These are phyloP conservation scores for Pythium brachiatum DNA, from an alignment of 352 stramenopile species.

Conservation along the genomic window DNA sequence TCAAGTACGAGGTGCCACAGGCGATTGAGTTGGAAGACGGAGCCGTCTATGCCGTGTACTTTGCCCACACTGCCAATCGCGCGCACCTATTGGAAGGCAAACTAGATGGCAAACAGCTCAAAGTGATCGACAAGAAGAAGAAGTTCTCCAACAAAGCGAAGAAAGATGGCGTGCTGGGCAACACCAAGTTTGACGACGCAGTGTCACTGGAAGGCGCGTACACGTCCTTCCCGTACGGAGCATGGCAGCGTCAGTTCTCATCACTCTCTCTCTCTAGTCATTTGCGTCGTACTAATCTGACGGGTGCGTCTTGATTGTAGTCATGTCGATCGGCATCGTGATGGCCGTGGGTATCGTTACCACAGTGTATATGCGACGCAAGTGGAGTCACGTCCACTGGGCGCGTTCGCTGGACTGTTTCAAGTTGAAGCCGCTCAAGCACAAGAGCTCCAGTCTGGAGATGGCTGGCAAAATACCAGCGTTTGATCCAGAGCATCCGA, in stretches of 20 bases:
- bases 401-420: slow-evolving; percentile 9
- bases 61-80: slow-evolving; percentile 59
- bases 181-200: slow-evolving; percentile 30
- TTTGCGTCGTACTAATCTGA: not conserved
- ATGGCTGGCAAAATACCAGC: not conserved
- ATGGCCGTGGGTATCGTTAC: slow-evolving; percentile 46
- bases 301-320: slow-evolving; percentile 25
- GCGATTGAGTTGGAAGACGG: slow-evolving; percentile 11
- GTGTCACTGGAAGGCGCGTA: slow-evolving; percentile 29
- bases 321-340: slow-evolving; percentile 49
- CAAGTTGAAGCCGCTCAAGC: slow-evolving; percentile 7
- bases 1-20: slow-evolving; percentile 19
- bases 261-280: not conserved
- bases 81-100: slow-evolving; percentile 49
- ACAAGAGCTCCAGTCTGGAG: slow-evolving; percentile 9
- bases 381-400: slow-evolving; percentile 33
- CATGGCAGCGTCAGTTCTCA: slow-evolving; percentile 46
- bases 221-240: slow-evolving; percentile 40
- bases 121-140: slow-evolving; percentile 17
- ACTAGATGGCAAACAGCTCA: slow-evolving; percentile 39
- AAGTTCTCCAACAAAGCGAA: slow-evolving; percentile 28
- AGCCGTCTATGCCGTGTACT: slow-evolving; percentile 49
- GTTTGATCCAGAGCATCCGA: not conserved
- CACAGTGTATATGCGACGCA: slow-evolving; percentile 49
- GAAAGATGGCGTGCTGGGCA: slow-evolving; percentile 17